Evolutionary conservation across 169 alveolate species (phyloP).

Genomic region (Cryptosporidium ubiquitum): DNA sequence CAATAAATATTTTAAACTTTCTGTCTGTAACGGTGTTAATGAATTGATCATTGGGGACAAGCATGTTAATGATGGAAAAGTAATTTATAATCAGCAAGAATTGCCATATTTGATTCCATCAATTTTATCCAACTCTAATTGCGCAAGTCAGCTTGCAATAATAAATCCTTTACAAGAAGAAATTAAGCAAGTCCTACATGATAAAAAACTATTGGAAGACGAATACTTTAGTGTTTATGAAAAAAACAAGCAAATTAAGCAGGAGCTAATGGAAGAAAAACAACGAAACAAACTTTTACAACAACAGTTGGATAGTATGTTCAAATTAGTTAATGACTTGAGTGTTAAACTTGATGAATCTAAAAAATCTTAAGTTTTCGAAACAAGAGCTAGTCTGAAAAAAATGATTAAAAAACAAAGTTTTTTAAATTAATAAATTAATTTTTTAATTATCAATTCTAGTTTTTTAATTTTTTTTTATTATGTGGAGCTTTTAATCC

Average conservation of each 20-base stretch:
- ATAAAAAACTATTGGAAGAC: conserved; percentile 49
- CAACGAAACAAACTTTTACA: conserved; percentile 29
- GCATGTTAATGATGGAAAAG: background rate
- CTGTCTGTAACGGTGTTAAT: background rate
- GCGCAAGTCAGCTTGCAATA: background rate
- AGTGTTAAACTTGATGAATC: conserved; percentile 26
- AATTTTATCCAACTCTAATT: background rate
- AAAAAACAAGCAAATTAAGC: conserved; percentile 7
- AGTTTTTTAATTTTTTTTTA: background rate
- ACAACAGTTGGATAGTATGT: conserved; percentile 52
- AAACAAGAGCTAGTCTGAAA: background rate
- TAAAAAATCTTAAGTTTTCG: background rate
- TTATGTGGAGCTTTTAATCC: conserved; percentile 21
- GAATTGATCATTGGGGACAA: background rate
- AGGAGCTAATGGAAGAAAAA: conserved; percentile 19
- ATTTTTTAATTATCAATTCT: background rate
- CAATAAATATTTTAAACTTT: background rate
- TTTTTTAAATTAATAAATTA: background rate
- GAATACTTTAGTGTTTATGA: conserved; percentile 32
- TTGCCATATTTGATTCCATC: background rate
- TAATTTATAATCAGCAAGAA: background rate
- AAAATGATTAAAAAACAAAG: background rate
- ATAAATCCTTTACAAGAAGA: conserved; percentile 25
- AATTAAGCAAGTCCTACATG: conserved; percentile 14
- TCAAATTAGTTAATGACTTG: conserved; percentile 22